Percentiles rank a stretch among this genome's conserved stretches.
phyloP scores from a whole-genome alignment of 306 rosid genomes.

The Acacia acuminata region DNA sequence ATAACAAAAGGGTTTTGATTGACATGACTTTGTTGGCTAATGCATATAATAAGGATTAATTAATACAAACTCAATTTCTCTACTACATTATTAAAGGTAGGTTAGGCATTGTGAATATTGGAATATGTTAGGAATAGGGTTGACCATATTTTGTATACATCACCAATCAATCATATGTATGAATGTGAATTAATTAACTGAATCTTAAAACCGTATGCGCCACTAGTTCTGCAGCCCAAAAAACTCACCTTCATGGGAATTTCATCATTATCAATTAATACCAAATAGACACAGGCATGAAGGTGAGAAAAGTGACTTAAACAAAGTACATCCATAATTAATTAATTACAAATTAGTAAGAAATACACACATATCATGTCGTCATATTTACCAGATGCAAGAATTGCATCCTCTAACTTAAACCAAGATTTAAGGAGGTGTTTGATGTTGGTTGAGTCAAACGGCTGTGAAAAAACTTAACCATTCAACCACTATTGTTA shows the following conservation, averaged over 20 bases:
- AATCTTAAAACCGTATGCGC: neutral
- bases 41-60: neutral
- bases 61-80: neutral
- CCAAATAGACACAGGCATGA: neutral
- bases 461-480: too few species aligned
- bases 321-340: neutral
- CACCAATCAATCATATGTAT: neutral
- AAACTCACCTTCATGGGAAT: neutral
- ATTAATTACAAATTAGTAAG: neutral
- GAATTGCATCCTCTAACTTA: too few species aligned
- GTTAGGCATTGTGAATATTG: neutral
- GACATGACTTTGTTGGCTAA: neutral
- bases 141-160: constrained; percentile 19
- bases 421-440: too few species aligned
- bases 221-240: neutral
- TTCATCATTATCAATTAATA: too few species aligned
- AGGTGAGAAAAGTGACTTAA: neutral
- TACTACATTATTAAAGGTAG: neutral
- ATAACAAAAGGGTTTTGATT: neutral
- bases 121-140: neutral
- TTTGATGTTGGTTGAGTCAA: too few species aligned
- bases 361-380: neutral
- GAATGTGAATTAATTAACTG: neutral
- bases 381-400: accelerated
- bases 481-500: too few species aligned